phyloP scores from a whole-genome alignment of 129 eudicot species.

The Flaveria bidentis region DNA sequence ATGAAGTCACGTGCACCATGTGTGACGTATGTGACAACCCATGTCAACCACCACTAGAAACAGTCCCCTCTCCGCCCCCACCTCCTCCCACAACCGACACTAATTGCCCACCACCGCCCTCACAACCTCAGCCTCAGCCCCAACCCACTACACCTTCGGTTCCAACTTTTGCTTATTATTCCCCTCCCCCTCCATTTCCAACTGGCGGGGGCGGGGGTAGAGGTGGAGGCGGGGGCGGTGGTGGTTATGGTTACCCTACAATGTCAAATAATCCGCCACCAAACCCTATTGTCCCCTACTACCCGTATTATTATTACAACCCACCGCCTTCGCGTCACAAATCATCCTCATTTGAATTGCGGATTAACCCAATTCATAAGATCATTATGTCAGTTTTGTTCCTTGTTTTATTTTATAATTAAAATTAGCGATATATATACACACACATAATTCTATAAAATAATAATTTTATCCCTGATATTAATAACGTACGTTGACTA shows the following conservation, averaged over 20 bases:
- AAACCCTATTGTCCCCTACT: slow-evolving; percentile 28
- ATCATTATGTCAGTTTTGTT: slow-evolving; percentile 6
- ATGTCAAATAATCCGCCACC: slow-evolving; percentile 19
- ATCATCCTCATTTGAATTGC: background rate
- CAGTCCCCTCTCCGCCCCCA: slow-evolving; percentile 19
- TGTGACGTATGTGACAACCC: slow-evolving; percentile 34
- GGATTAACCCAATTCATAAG: background rate
- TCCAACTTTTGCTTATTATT: slow-evolving; percentile 25
- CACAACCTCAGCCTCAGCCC: slow-evolving; percentile 6
- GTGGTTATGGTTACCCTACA: slow-evolving; percentile 16
- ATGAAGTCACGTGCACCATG: slow-evolving; percentile 30
- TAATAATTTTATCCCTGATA: background rate
- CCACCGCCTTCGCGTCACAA: slow-evolving; percentile 24
- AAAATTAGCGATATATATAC: background rate
- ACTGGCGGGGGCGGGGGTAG: background rate
- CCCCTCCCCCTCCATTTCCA: slow-evolving; percentile 27
- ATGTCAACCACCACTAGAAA: slow-evolving; percentile 19
- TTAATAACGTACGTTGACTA: background rate
- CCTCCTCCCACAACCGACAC: background rate
- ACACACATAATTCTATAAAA: background rate
- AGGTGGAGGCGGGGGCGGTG: slow-evolving; percentile 7
- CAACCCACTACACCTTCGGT: slow-evolving; percentile 21
- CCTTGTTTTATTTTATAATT: background rate
- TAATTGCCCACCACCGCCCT: slow-evolving; percentile 24
- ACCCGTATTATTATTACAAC: slow-evolving; percentile 22